Percentiles rank a stretch among this genome's conserved stretches.
These are phyloP conservation scores for Thoreauomyces humboldtii DNA, from an alignment of 192 early-diverging fungal species.

Conservation along the genomic window DNA sequence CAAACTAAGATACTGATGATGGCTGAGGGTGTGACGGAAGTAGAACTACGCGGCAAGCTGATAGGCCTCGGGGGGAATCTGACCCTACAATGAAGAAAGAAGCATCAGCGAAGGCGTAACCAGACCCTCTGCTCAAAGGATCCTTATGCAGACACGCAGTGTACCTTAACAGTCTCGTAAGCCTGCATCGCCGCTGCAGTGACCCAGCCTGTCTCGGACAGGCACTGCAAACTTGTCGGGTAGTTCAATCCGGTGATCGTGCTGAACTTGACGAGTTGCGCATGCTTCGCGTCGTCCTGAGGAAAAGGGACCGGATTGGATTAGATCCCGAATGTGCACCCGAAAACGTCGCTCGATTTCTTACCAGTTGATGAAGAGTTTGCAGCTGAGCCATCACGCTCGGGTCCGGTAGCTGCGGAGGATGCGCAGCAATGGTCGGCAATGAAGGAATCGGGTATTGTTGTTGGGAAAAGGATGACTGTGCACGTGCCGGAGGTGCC, in stretches of 20 bases:
- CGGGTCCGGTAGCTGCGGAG: slow-evolving; percentile 20
- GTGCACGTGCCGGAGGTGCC: not conserved
- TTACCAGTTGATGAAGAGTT: slow-evolving; percentile 26
- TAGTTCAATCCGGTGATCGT: slow-evolving; percentile 41
- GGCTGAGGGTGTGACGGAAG: too few species aligned
- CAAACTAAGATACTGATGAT: too few species aligned
- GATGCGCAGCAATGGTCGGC: not conserved
- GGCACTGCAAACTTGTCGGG: slow-evolving; percentile 34
- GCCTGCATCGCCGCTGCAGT: slow-evolving; percentile 23
- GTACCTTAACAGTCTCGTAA: slow-evolving; percentile 36
- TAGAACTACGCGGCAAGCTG: too few species aligned
- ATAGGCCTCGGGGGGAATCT: slow-evolving; percentile 24
- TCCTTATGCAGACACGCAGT: not conserved
- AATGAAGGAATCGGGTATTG: not conserved
- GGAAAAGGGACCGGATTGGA: not conserved
- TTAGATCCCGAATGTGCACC: not conserved
- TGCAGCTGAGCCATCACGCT: slow-evolving; percentile 17
- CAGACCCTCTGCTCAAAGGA: not conserved
- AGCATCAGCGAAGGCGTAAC: not conserved
- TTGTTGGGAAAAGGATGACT: not conserved
- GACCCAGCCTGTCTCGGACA: slow-evolving; percentile 35
- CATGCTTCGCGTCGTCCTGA: slow-evolving; percentile 33
- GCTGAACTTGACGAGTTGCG: slow-evolving; percentile 26
- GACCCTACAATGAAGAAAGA: not conserved
- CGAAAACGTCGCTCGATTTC: not conserved